A percentile compares a stretch with the other conserved stretches of the same genome.
Conservation (phyloP, 768 basidiomycete species). For the Chalciporus sphaerocephalus region DNA sequence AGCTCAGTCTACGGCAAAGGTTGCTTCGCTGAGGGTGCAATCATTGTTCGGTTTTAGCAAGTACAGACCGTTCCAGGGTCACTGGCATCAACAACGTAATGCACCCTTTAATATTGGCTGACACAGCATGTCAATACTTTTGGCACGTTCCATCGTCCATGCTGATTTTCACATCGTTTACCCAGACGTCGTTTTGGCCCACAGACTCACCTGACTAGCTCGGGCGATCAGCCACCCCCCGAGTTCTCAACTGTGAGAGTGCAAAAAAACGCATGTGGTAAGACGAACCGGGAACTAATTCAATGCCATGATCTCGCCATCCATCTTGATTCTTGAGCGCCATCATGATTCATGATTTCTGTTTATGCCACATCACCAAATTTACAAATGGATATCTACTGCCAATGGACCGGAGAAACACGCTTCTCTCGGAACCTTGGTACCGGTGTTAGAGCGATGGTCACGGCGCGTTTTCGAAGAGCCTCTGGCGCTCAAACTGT, state of each 20-base stretch:
- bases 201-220: constrained; percentile 3
- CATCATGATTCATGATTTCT: neutral
- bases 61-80: constrained; percentile 14
- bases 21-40: neutral
- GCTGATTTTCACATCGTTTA: neutral
- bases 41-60: constrained; percentile 2
- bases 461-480: constrained; percentile 6
- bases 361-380: constrained; percentile 19
- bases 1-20: constrained; percentile 14
- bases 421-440: constrained; percentile 19
- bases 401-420: constrained; percentile 6
- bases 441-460: constrained; percentile 8
- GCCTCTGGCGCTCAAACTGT: too few relatives aligned
- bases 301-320: constrained; percentile 6
- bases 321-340: constrained; percentile 12
- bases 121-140: neutral
- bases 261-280: constrained; percentile 7
- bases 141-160: neutral
- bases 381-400: constrained; percentile 6
- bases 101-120: neutral
- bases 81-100: constrained; percentile 13
- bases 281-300: neutral
- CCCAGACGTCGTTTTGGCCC: neutral
- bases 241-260: constrained; percentile 10
- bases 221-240: constrained; percentile 5